These are phyloP conservation scores for Sporothrix globosa DNA, from an alignment of 2,329 filamentous ascomycete species.

Conservation along the genomic window DNA sequence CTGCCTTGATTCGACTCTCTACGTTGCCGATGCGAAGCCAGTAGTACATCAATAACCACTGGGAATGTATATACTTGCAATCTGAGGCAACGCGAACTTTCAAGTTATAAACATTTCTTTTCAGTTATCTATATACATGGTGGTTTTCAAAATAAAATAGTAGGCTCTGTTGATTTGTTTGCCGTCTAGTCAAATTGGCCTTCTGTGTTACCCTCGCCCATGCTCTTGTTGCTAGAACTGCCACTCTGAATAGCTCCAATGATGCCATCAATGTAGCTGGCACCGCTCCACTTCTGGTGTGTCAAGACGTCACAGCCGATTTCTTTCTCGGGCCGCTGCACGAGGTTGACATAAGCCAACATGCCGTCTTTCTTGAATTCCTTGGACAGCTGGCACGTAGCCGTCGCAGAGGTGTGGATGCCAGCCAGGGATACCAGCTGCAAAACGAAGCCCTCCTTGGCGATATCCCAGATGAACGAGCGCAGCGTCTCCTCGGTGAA, in stretches of 20 bases:
- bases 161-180: too few relatives aligned
- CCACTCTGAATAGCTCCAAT: constrained; percentile 88
- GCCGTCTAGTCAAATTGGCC: constrained; percentile 55
- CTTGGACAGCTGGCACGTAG: constrained; percentile 73
- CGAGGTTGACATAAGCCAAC: constrained; percentile 93
- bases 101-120: too few relatives aligned
- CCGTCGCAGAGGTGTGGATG: constrained; percentile 66
- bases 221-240: constrained; percentile 84
- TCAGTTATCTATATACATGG: background rate
- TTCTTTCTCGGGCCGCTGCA: constrained; percentile 89
- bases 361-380: constrained; percentile 90
- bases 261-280: constrained; percentile 81
- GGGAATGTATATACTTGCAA: too few relatives aligned
- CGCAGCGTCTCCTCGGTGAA: constrained; percentile 82
- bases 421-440: constrained; percentile 70
- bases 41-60: too few relatives aligned
- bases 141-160: background rate
- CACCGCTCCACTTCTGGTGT: constrained; percentile 83
- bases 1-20: too few relatives aligned
- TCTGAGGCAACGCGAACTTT: too few relatives aligned
- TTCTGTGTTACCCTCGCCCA: constrained; percentile 95
- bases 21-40: too few relatives aligned
- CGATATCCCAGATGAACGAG: constrained; percentile 96
- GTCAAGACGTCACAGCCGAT: constrained; percentile 89
- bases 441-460: constrained; percentile 77